Evolutionary conservation across 768 basidiomycete genomes (phyloP), one percentile per base, ranked within the genome.

Genomic region (Suillus discolor): DNA sequence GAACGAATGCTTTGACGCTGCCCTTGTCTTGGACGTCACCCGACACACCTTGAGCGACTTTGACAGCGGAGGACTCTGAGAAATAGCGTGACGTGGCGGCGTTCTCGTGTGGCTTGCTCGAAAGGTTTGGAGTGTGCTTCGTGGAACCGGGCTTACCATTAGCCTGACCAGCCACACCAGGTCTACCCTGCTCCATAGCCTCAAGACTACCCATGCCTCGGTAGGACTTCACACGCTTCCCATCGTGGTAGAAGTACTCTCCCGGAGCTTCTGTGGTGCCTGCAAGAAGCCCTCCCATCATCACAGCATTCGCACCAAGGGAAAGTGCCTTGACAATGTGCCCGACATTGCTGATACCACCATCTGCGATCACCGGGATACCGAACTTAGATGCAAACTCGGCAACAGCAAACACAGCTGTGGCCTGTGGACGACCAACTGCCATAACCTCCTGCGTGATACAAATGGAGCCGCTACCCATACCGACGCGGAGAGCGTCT

Each of bases 371-470:
- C 71, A 97, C 94, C 2, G 97, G 97, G 0, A 99, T 90, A 36
- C 97, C 97, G 76, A 99, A 99, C 73, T 91, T 89, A 79, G 75
- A 85, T 13, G 96, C 88, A 73, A 99, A 98, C 80, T 99, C 96
- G 34, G 96, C 87, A 15, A 99, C 97, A 51, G 93, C 89, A 74
- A 92, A 93, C n/a, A 99, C 95, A n/a, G 97, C 97, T 0, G 96
- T 96, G 2, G 96, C 97, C 77, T 99, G 97, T 1, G 97, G 97
- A 18, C 97, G 88, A 16, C 97, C 97, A 61, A 99, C 97, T 12
- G 97, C 97, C 93, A 98, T 99, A 72, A 99, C 92, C 75, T 99
- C 97, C 79, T 99, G 97, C 7, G 97, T 99, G 80, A 99, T 99
- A 77, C 97, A 99, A 74, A 99, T 99, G 6, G 94, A 97, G 11